Evolutionary conservation across 768 basidiomycete species (phyloP).

Genomic region (Tylopilus balloui): DNA sequence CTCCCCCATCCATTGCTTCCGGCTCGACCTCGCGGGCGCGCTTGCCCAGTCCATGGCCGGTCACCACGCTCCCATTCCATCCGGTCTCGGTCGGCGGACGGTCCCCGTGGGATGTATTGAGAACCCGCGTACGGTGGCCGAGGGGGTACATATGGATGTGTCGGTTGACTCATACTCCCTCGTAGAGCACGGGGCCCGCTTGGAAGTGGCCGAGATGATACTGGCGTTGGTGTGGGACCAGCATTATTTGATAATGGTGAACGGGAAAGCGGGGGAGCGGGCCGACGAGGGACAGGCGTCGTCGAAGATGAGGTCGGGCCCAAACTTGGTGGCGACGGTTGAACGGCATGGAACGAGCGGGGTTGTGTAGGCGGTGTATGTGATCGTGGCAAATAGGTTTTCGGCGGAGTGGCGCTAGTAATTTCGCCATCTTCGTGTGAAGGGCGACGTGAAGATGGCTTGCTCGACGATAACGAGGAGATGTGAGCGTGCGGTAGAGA

Average conservation of each 20-base stretch:
- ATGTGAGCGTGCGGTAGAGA: neutral
- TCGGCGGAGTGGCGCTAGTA: constrained; percentile 33
- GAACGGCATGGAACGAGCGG: constrained; percentile 38
- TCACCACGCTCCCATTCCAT: constrained; percentile 44
- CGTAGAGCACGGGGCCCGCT: constrained; percentile 40
- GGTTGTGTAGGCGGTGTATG: constrained; percentile 47
- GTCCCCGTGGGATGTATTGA: constrained; percentile 45
- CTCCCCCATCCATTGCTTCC: constrained; percentile 37
- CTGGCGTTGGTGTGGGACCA: constrained; percentile 18
- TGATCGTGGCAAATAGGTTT: constrained; percentile 35
- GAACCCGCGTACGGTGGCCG: constrained; percentile 26
- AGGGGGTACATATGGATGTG: constrained; percentile 16
- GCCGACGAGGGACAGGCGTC: constrained; percentile 26
- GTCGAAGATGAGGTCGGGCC: constrained; percentile 23
- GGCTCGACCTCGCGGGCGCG: constrained; percentile 31
- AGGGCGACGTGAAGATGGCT: constrained; percentile 23
- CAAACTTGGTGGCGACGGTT: constrained; percentile 23
- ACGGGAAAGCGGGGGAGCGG: constrained; percentile 30
- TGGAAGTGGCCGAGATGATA: constrained; percentile 33
- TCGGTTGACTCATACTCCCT: constrained; percentile 23
- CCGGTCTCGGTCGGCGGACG: constrained; percentile 49
- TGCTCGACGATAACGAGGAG: constrained; percentile 5
- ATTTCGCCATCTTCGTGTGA: constrained; percentile 56
- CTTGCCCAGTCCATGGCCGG: constrained; percentile 28
- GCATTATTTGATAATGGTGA: constrained; percentile 25